Evolutionary conservation across 768 basidiomycete genomes (phyloP), one percentile per base, ranked within the genome.

Genomic region (Hygrocybe punicea): DNA sequence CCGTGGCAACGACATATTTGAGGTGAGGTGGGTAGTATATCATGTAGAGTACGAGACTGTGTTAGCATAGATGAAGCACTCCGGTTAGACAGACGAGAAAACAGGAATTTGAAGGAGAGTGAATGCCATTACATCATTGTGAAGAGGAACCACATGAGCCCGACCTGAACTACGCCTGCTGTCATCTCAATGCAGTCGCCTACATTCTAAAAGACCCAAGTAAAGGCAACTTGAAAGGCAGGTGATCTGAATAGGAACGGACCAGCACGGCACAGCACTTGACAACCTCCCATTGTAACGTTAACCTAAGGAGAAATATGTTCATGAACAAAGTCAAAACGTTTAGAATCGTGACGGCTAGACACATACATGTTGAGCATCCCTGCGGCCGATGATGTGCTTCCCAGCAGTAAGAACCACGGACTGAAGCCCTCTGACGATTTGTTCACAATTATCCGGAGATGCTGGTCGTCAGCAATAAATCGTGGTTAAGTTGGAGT

Each of bases 401-500:
- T 87, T 6, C 97, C 97, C 0, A 98, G 82, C 6, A 98, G 76
- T 34, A 98, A 75, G 66, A 91, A 98, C 82, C 89, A 87, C 16
- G 95, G 93, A 59, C 90, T 94, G 60, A 98, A 85, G 0, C 97
- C 97, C 62, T 95, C 86, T 0, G 89, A 93, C 0, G 93, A 87
- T 37, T 83, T 80, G 21, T 84, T 79, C 50, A 76, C 68, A 64
- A 97, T 88, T 62, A 97, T 97, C 6, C 93, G 81, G 53, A 84
- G 73, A 63, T 92, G 91, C 87, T 93, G 39, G 10, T 21, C 39
- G 29, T 29, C n/a, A 40, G 47, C 23, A 44, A 40, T 47, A 45
- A 23, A 52, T 21, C 17, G 39, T 25, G 25, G 13, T 48, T 19
- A 33, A 35, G 21, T 29, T 54, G 16, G 21, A 42, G 35, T 17